Evolutionary conservation across 2,329 filamentous ascomycete genomes (phyloP).

Genomic region (Domatiomyces globalis): DNA sequence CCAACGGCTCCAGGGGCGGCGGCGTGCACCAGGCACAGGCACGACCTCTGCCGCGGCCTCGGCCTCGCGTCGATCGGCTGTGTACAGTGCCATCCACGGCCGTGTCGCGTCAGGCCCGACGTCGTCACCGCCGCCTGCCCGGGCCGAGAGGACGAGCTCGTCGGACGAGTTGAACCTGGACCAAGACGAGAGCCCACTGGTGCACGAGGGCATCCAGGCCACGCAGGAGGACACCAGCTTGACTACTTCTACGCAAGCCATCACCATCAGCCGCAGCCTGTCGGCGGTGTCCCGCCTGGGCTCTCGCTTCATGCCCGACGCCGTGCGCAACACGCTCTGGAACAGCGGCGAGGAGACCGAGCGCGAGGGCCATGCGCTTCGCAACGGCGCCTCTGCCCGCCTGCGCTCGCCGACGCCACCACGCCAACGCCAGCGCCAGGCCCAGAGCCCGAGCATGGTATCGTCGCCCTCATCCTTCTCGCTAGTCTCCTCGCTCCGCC

Average conservation of each 20-base stretch:
- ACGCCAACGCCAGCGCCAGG: slow-evolving; percentile 6
- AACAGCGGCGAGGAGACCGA: slow-evolving; percentile 33
- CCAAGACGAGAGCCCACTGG: slow-evolving; percentile 25
- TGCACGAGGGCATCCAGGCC: slow-evolving; percentile 22
- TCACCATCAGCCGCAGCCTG: slow-evolving; percentile 22
- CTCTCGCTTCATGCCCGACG: slow-evolving; percentile 34
- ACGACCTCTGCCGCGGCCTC: no score
- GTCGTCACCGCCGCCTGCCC: neutral
- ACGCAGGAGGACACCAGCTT: slow-evolving; percentile 16
- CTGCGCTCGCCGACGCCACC: slow-evolving; percentile 9
- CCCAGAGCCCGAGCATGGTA: neutral
- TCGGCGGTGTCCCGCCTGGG: slow-evolving; percentile 36
- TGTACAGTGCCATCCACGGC: neutral
- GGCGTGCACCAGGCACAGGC: no score
- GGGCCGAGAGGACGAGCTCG: neutral
- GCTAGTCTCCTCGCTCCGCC: slow-evolving; percentile 8
- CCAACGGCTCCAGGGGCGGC: neutral
- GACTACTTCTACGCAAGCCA: slow-evolving; percentile 14
- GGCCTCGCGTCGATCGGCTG: neutral
- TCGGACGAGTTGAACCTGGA: slow-evolving; percentile 23
- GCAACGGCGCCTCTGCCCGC: slow-evolving; percentile 29
- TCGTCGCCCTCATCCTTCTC: slow-evolving; percentile 3
- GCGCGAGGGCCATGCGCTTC: slow-evolving; percentile 32
- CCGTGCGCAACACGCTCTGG: slow-evolving; percentile 30
- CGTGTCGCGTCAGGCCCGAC: neutral